These are phyloP conservation scores for Themeda triandra DNA, from an alignment of 176 grass and related monocot genomes.

Conservation along the genomic window DNA sequence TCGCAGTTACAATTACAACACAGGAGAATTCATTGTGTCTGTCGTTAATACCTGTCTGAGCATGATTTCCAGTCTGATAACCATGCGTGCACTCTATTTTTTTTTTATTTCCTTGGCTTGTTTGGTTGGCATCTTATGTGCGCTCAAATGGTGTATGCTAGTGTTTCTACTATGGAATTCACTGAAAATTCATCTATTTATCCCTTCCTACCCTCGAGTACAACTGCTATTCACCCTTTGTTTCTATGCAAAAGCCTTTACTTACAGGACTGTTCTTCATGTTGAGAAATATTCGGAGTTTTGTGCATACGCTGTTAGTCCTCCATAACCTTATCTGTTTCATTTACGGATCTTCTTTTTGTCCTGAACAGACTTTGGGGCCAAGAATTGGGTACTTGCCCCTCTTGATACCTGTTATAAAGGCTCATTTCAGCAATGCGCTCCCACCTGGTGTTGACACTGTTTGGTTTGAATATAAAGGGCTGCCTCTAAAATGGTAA, in stretches of 20 bases:
- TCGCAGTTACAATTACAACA: not conserved
- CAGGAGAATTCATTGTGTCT: not conserved
- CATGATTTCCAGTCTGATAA: not conserved
- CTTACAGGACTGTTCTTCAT: not conserved
- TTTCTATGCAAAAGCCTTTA: not conserved
- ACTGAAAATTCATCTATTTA: not conserved
- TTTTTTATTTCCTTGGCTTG: not conserved
- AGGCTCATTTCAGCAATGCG: conserved; percentile 80
- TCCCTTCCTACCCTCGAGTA: not conserved
- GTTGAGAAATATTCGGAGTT: not conserved
- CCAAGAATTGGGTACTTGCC: conserved; percentile 84
- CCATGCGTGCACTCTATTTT: not conserved
- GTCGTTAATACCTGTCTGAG: not conserved
- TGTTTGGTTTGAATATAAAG: conserved; percentile 98
- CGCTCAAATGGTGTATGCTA: not conserved
- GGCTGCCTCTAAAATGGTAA: conserved; percentile 93
- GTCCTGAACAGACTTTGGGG: conserved; percentile 63
- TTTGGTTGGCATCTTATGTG: conserved; percentile 1
- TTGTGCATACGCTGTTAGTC: not conserved
- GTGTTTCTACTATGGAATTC: not conserved
- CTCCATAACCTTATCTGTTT: not conserved
- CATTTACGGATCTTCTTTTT: not conserved
- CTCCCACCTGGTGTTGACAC: conserved; percentile 86
- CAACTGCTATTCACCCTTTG: not conserved
- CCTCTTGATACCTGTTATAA: conserved; percentile 72